Conservation (phyloP, 2,329 filamentous ascomycete species). For the Alternaria conjuncta region DNA sequence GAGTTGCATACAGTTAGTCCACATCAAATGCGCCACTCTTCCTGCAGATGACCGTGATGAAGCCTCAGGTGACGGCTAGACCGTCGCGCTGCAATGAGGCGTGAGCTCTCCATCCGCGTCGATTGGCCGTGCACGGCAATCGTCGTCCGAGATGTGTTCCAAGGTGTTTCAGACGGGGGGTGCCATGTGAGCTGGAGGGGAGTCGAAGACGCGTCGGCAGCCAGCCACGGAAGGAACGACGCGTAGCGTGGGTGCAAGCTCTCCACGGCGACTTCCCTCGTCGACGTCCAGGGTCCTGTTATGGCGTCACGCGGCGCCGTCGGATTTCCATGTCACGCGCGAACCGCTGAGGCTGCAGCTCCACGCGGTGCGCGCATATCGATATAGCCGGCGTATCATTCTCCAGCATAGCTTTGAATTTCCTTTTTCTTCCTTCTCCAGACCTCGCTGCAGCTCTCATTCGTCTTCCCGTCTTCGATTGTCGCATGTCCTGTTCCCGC, state of each 20-base stretch:
- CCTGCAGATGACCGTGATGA: slow-evolving; percentile 21
- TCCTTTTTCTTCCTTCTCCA: not conserved
- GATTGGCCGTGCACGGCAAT: slow-evolving; percentile 14
- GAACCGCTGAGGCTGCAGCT: slow-evolving; percentile 17
- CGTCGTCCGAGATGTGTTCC: slow-evolving; percentile 8
- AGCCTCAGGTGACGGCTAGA: slow-evolving; percentile 14
- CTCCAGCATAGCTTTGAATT: not conserved
- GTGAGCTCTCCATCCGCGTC: not conserved
- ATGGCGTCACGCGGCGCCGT: slow-evolving; percentile 24
- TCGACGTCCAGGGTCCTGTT: slow-evolving; percentile 5
- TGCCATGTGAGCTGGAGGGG: slow-evolving; percentile 14
- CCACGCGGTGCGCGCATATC: not conserved
- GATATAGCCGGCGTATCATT: slow-evolving; percentile 13
- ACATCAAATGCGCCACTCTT: not conserved
- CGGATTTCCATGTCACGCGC: slow-evolving; percentile 18
- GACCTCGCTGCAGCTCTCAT: slow-evolving; percentile 5
- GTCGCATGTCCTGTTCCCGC: slow-evolving; percentile 18
- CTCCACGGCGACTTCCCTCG: slow-evolving; percentile 4
- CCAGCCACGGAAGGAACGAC: slow-evolving; percentile 3
- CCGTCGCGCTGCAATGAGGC: slow-evolving; percentile 1
- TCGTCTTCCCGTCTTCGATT: slow-evolving; percentile 8
- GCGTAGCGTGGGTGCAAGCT: slow-evolving; percentile 10
- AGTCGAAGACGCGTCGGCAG: slow-evolving; percentile 4
- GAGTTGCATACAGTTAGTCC: not conserved
- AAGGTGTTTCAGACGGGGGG: slow-evolving; percentile 11